phyloP scores from a whole-genome alignment of 176 grass and related monocot species.

The Chloris gayana region DNA sequence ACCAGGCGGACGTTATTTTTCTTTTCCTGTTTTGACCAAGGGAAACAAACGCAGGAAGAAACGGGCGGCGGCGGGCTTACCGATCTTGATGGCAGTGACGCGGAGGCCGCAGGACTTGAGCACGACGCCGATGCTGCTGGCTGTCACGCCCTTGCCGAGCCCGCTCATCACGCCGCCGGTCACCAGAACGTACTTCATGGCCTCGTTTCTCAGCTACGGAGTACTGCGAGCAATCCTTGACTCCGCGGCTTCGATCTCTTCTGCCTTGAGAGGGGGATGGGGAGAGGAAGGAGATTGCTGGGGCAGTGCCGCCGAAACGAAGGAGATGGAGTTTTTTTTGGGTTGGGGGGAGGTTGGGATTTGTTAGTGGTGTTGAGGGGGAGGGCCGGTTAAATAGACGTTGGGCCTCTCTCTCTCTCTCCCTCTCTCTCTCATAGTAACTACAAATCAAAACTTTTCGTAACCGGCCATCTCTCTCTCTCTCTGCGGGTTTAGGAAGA shows the following conservation, averaged over 20 bases:
- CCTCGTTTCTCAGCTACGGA: not conserved
- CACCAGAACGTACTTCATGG: conserved; percentile 97
- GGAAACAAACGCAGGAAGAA: conserved; percentile 16
- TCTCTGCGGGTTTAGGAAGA: too few species aligned
- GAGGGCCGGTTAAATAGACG: conserved; percentile 35
- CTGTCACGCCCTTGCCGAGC: conserved; percentile 92
- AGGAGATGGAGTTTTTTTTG: not conserved
- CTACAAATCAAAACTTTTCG: not conserved
- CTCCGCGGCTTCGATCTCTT: not conserved
- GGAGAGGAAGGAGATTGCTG: not conserved
- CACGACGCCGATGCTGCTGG: conserved; percentile 89
- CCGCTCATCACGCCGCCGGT: conserved; percentile 95
- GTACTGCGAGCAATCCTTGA: not conserved
- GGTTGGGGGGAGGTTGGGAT: not conserved
- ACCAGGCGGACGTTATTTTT: conserved; percentile 11
- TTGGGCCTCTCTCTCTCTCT: not conserved
- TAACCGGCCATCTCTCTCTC: not conserved
- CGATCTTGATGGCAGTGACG: conserved; percentile 96
- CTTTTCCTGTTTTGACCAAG: conserved; percentile 2
- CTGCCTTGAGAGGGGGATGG: not conserved
- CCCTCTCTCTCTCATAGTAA: not conserved
- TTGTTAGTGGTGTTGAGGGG: not conserved
- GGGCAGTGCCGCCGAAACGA: not conserved
- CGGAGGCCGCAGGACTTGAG: conserved; percentile 86
- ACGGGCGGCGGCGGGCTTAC: conserved; percentile 45